Percentiles rank a stretch among this genome's conserved stretches.
Conservation (phyloP, 345 rosid genomes). For the Boechera divaricarpa region DNA sequence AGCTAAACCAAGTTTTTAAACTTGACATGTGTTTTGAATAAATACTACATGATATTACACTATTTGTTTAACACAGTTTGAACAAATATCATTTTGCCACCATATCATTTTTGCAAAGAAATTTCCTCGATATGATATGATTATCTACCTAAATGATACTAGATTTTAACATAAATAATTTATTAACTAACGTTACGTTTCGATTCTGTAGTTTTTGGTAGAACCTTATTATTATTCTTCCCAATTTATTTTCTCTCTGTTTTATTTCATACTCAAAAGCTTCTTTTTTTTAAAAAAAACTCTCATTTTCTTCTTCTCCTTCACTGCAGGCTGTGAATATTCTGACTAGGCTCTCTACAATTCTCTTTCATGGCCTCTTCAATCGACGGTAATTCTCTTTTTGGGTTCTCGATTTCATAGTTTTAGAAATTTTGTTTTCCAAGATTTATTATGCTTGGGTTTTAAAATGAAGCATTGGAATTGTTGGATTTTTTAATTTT, state of each 20-base stretch:
- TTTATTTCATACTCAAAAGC: not conserved
- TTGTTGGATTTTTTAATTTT: not conserved
- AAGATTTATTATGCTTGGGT: not conserved
- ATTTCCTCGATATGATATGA: not conserved
- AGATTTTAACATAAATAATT: not conserved
- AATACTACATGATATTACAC: too few species aligned
- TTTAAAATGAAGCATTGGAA: constrained; percentile 1
- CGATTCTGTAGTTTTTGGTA: not conserved
- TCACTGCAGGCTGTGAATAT: constrained; percentile 11
- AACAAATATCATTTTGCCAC: not conserved
- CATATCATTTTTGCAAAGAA: not conserved
- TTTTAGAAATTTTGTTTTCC: not conserved
- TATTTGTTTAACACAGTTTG: too few species aligned
- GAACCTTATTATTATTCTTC: not conserved
- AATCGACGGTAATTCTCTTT: constrained; percentile 2
- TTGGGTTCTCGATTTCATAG: not conserved
- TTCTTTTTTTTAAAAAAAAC: not conserved
- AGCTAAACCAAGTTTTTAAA: too few species aligned
- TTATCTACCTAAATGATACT: constrained; percentile 10
- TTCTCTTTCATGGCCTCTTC: constrained; percentile 21
- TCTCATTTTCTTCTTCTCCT: constrained; percentile 4
- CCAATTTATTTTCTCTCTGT: not conserved
- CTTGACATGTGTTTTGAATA: too few species aligned
- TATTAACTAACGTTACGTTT: not conserved
- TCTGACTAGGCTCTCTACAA: not conserved